Evolutionary conservation across 768 basidiomycete species (phyloP).

Genomic region (Phaffia tasmanica): DNA sequence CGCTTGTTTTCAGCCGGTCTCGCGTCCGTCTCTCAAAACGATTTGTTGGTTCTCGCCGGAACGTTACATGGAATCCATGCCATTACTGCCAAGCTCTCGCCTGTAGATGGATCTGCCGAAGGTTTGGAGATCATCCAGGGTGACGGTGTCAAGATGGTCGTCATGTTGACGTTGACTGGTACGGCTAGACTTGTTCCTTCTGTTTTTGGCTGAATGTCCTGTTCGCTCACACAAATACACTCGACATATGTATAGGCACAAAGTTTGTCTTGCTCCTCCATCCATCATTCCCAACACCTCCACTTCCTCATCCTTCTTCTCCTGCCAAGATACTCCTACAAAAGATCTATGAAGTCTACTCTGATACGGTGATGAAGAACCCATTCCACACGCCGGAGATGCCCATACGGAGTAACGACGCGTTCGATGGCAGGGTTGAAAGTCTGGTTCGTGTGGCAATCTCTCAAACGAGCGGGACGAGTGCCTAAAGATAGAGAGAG

Average conservation of each 20-base stretch:
- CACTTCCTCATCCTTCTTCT: slow-evolving; percentile 1
- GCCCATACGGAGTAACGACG: slow-evolving; percentile 77
- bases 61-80: slow-evolving; percentile 97
- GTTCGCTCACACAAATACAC: not conserved
- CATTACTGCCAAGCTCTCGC: slow-evolving; percentile 85
- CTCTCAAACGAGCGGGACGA: too few relatives aligned
- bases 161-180: slow-evolving; percentile 86
- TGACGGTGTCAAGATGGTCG: slow-evolving; percentile 88
- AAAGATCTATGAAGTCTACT: slow-evolving; percentile 83
- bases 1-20: slow-evolving; percentile 59
- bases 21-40: slow-evolving; percentile 77
- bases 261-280: slow-evolving; percentile 92
- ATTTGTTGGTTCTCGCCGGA: slow-evolving; percentile 88
- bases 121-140: slow-evolving; percentile 83
- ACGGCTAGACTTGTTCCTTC: slow-evolving; percentile 26
- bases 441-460: not conserved
- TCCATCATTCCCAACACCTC: slow-evolving; percentile 49
- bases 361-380: slow-evolving; percentile 96
- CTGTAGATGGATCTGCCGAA: slow-evolving; percentile 41
- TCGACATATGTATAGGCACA: slow-evolving; percentile 50
- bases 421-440: slow-evolving; percentile 53
- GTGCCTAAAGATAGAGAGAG: too few relatives aligned
- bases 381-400: slow-evolving; percentile 99
- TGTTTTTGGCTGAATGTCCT: slow-evolving; percentile 6
- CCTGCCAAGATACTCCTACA: slow-evolving; percentile 46